phyloP scores from a whole-genome alignment of 2,329 filamentous ascomycete species.

The Neonectria magnoliae region DNA sequence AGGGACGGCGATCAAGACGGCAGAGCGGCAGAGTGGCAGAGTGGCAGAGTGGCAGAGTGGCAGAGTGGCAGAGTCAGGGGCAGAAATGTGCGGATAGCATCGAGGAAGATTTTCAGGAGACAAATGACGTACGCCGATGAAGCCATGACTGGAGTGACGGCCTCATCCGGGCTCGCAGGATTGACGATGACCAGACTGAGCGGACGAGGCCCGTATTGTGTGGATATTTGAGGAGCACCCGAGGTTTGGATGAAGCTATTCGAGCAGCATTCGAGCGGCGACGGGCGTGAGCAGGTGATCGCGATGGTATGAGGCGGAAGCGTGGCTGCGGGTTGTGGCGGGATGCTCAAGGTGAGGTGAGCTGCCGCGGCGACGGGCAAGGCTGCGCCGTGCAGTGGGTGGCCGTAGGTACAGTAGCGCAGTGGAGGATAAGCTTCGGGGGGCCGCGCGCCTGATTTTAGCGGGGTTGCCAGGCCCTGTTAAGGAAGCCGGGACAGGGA shows the following conservation, averaged over 20 bases:
- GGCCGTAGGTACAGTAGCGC: background rate
- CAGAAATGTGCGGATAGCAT: constrained; percentile 13
- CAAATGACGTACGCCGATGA: constrained; percentile 43
- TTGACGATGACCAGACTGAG: constrained; percentile 36
- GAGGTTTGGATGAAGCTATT: constrained; percentile 38
- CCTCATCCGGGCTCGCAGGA: constrained; percentile 41
- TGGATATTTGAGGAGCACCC: constrained; percentile 30
- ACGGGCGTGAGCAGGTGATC: constrained; percentile 19
- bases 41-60: constrained; percentile 27
- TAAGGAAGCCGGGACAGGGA: background rate
- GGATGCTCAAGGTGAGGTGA: constrained; percentile 33
- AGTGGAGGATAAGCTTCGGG: constrained; percentile 34
- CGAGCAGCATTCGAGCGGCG: constrained; percentile 26
- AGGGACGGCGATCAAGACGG: constrained; percentile 24
- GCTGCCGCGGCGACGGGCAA: constrained; percentile 9
- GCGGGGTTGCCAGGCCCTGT: constrained; percentile 9
- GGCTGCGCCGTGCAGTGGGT: background rate
- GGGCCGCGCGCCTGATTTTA: constrained; percentile 21
- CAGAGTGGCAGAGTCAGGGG: constrained; percentile 27
- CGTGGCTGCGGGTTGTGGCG: constrained; percentile 24
- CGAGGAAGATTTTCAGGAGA: constrained; percentile 37
- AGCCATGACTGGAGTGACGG: constrained; percentile 41
- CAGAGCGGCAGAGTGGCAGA: constrained; percentile 27
- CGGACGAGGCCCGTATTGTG: constrained; percentile 34
- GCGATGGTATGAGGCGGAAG: constrained; percentile 10